Base-by-base conservation (phyloP, 352 stramenopile species). In the Phytophthora ramorum region DNA sequence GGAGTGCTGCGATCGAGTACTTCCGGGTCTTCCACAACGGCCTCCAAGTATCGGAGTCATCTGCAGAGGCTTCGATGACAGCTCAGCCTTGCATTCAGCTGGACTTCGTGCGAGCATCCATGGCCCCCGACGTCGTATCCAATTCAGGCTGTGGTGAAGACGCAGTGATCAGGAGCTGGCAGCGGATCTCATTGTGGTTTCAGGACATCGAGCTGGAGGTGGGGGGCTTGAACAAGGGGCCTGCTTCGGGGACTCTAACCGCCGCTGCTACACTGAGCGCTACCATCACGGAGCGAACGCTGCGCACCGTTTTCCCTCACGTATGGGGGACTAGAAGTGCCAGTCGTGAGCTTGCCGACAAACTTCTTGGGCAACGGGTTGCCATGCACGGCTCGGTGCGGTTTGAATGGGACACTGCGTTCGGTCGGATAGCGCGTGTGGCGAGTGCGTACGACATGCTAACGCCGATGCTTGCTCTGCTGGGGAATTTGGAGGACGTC, bases 241-340 rank as follows among this genome's bases (percentile, higher is more conserved):
- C 20, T 20, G 13, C 26, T 2, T 26, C 41, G 8, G 14, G 16
- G 2, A 20, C 32, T 4, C 4, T 52, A 4, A 20, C 22, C 37
- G 41, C 30, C 19, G 7, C 7, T 19, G 50, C 40, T 2, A 51
- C 43, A 35, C 50, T 19, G 4, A 52, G 24, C 7, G 26, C 40
- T n/a, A 45, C 53, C 6, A 35, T 60, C 30, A 52, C 53, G 16
- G n/a, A 40, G 20, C 40, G 37, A 38, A 60, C 53, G 10, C 26
- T 52, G n/a, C 17, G 22, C 17, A 52, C 45, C 16, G 44, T 52
- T 3, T 60, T 60, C 22, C 41, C 53, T 1, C 40, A 45, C 53
- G 12, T 60, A 0, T 26, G 13, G 12, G 16, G 5, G 4, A 7
- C 53, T 2, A 37, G 32, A 37, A 13, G 9, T 12, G 32, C 1